Conservation (phyloP, 805 yeast genomes). For the Saccharomycopsis fermentans region DNA sequence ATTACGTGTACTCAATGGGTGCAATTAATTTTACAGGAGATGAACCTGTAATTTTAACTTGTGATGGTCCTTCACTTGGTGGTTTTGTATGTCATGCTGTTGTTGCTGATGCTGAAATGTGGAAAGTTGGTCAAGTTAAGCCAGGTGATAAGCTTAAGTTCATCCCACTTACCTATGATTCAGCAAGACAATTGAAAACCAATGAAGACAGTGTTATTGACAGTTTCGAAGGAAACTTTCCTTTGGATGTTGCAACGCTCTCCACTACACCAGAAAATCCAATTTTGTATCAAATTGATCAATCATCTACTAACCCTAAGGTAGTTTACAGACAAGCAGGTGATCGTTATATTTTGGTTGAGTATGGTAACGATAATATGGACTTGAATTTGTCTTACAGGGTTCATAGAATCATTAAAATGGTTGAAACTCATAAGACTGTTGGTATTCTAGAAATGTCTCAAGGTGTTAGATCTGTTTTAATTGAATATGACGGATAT, state of each 20-base stretch:
- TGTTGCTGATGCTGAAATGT: constrained; percentile 90
- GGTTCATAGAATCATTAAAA: constrained; percentile 69
- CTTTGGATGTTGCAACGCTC: constrained; percentile 24
- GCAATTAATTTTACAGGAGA: constrained; percentile 98
- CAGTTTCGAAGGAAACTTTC: constrained; percentile 6
- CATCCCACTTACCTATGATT: constrained; percentile 60
- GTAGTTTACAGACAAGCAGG: constrained; percentile 95
- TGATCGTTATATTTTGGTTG: constrained; percentile 84
- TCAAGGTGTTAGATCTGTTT: constrained; percentile 91
- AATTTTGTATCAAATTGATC: constrained; percentile 31
- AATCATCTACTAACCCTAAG: constrained; percentile 44
- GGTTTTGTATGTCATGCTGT: constrained; percentile 97
- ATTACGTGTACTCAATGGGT: constrained; percentile 87
- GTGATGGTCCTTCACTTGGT: constrained; percentile 96
- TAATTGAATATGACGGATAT: constrained; percentile 70
- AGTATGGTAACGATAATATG: constrained; percentile 83
- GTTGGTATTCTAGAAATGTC: constrained; percentile 90
- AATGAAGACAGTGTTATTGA: constrained; percentile 49
- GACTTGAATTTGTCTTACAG: constrained; percentile 80
- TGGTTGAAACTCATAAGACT: constrained; percentile 55
- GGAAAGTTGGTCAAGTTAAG: constrained; percentile 97
- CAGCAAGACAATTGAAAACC: constrained; percentile 55
- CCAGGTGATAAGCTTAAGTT: constrained; percentile 85
- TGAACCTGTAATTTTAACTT: constrained; percentile 92
- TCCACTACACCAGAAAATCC: constrained; percentile 50